Percentiles rank a stretch among this genome's conserved stretches.
phyloP scores from a whole-genome alignment of 441 rosid genomes.

The Syzygium syzygioides region DNA sequence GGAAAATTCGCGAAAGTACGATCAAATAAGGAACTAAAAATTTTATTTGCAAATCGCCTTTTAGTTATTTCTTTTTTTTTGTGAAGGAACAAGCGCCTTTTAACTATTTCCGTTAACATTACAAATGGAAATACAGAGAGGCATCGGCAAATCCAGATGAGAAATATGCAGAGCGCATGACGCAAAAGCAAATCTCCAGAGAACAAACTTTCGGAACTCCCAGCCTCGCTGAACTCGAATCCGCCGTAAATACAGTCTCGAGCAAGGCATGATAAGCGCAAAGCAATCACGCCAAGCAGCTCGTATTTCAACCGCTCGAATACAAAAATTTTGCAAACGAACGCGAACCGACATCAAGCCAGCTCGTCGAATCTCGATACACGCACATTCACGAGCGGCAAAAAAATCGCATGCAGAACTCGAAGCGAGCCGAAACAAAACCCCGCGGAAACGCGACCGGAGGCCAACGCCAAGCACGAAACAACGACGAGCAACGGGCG shows the following conservation, averaged over 20 bases:
- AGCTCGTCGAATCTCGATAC: neutral
- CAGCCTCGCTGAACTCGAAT: neutral
- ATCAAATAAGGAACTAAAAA: neutral
- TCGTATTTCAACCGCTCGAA: neutral
- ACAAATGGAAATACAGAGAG: neutral
- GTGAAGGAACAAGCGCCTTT: neutral
- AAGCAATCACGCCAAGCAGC: neutral
- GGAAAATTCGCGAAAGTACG: neutral
- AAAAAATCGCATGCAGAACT: neutral
- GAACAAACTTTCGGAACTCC: neutral
- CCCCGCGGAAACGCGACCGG: neutral
- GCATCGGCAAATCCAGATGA: neutral
- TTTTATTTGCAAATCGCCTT: neutral
- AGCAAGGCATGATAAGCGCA: neutral
- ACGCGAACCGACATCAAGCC: neutral
- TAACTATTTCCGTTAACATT: neutral
- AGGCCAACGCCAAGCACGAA: neutral
- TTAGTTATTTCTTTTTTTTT: no score
- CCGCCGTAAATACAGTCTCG: neutral
- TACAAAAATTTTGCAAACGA: neutral
- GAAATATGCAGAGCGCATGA: neutral
- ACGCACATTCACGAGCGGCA: neutral
- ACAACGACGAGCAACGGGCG: neutral
- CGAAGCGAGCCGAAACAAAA: neutral
- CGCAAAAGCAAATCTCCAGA: neutral